Evolutionary conservation across 108 stramenopile species (phyloP), one percentile per base, ranked within the genome.

Genomic region (Nannochloropsis gaditana): DNA sequence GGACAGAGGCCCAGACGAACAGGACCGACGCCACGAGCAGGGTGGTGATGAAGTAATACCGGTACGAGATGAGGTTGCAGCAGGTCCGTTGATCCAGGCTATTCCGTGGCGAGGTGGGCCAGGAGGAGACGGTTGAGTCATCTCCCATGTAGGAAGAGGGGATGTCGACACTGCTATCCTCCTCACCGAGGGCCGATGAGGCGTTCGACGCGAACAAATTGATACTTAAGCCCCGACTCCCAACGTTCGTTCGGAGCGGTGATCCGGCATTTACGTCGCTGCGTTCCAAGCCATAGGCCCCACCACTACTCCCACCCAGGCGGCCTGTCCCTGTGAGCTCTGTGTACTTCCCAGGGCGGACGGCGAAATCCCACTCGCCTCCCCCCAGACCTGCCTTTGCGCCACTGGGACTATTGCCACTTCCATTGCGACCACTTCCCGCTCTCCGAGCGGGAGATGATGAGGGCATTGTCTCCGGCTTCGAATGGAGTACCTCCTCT

Each of bases 121-220:
- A 73, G 59, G 59, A 73, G 15, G 59, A 73, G 15, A 73, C n/a
- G 8, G 59, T 73, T n/a, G 59, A 73, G 15, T 73, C 59, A 8
- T 73, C 59, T 4, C 59, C 59, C 59, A 73, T 73, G 2, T 73
- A 73, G 19, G 59, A 73, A 15, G 59, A 73, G n/a, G 59, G 59
- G 59, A 73, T 73, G 59, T 73, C 59, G 3, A 73, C 59, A n/a
- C 59, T 73, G 19, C n/a, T n/a, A n/a, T 73, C 59, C 59, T 73
- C 59, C 59, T 2, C 59, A 15, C 59, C 59, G 4, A 73, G n/a
- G 8, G 6, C 59, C 19, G 59, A 73, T 8, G 59, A 73, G 59
- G 59, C n/a, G 59, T 73, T 73, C n/a, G 59, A n/a, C 59, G n/a
- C 15, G 59, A 73, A 73, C 59, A 73, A 73, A 73, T 73, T 73